Percentiles rank a stretch among this genome's conserved stretches.
Evolutionary conservation across 257 asterid species (phyloP).

Genomic region (Solanum neorickii): DNA sequence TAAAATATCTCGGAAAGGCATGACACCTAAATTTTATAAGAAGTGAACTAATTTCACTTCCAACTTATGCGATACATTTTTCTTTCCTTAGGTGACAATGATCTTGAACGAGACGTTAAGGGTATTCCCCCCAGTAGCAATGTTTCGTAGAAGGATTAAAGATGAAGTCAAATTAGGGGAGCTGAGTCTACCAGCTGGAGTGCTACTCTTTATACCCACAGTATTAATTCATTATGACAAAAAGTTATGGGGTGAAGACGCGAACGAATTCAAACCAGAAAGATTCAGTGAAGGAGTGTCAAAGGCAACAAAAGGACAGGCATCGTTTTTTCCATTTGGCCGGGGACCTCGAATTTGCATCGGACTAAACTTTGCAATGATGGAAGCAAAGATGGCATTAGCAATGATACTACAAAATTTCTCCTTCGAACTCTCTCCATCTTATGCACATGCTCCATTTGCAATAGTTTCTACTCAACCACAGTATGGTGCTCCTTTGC

Average conservation of each 20-base stretch:
- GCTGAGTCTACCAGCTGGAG: constrained; percentile 5
- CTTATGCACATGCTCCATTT: constrained; percentile 24
- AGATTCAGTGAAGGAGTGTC: constrained; percentile 19
- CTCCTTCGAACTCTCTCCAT: constrained; percentile 17
- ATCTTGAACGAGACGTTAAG: constrained; percentile 20
- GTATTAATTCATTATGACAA: constrained; percentile 13
- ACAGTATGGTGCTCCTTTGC: constrained; percentile 20
- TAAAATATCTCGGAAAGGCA: background rate
- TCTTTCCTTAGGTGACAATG: constrained; percentile 20
- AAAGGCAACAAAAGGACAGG: constrained; percentile 13
- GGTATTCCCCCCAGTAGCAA: constrained; percentile 14
- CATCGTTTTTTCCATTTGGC: constrained; percentile 17
- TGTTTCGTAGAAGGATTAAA: background rate
- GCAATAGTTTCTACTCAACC: constrained; percentile 14
- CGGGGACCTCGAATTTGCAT: constrained; percentile 32
- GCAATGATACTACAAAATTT: constrained; percentile 21
- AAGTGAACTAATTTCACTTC: background rate
- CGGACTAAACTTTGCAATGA: constrained; percentile 21
- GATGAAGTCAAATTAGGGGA: constrained; percentile 13
- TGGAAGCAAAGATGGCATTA: constrained; percentile 24
- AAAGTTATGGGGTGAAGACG: constrained; percentile 25
- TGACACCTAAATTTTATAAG: background rate
- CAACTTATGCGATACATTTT: background rate
- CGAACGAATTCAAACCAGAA: constrained; percentile 20
- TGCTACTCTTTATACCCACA: constrained; percentile 5